These are phyloP conservation scores for Juglanconis juglandina DNA, from an alignment of 2,329 filamentous ascomycete species.

Conservation along the genomic window DNA sequence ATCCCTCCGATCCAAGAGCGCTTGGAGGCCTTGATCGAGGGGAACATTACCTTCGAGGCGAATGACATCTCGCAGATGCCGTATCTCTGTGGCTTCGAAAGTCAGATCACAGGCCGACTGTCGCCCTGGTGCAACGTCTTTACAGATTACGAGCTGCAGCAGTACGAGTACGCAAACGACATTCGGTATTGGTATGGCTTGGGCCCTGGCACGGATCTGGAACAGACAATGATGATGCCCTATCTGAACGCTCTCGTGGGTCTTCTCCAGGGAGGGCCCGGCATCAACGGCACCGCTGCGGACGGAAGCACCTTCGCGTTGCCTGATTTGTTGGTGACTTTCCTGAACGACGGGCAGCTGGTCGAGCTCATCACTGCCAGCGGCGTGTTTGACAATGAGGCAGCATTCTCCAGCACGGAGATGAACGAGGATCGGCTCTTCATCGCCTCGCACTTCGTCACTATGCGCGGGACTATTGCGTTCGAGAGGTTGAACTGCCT, in stretches of 20 bases:
- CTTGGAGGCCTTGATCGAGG: slow-evolving; percentile 50
- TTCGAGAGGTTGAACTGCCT: slow-evolving; percentile 60
- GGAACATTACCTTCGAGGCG: slow-evolving; percentile 51
- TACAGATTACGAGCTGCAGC: slow-evolving; percentile 56
- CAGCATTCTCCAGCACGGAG: slow-evolving; percentile 42
- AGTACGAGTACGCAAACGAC: slow-evolving; percentile 67
- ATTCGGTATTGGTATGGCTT: slow-evolving; percentile 65
- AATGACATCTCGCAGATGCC: slow-evolving; percentile 57
- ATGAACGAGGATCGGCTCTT: slow-evolving; percentile 49
- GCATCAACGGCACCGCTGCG: slow-evolving; percentile 41
- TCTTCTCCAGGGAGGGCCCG: slow-evolving; percentile 51
- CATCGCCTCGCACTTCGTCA: slow-evolving; percentile 52
- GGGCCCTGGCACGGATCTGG: slow-evolving; percentile 53
- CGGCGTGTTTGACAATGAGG: slow-evolving; percentile 59
- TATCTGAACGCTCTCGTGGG: slow-evolving; percentile 52
- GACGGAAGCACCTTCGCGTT: slow-evolving; percentile 46
- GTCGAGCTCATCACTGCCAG: slow-evolving; percentile 57
- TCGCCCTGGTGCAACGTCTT: slow-evolving; percentile 64
- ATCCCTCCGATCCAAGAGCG: slow-evolving; percentile 51
- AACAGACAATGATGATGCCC: slow-evolving; percentile 59
- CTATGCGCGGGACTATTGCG: slow-evolving; percentile 63
- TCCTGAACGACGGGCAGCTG: slow-evolving; percentile 65
- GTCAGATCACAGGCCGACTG: slow-evolving; percentile 59
- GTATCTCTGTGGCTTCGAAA: slow-evolving; percentile 68
- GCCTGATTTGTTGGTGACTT: slow-evolving; percentile 57